A percentile compares a stretch with the other conserved stretches of the same genome.
Conservation (phyloP, 495 filamentous ascomycete genomes). For the Aspergillus indologenus region DNA sequence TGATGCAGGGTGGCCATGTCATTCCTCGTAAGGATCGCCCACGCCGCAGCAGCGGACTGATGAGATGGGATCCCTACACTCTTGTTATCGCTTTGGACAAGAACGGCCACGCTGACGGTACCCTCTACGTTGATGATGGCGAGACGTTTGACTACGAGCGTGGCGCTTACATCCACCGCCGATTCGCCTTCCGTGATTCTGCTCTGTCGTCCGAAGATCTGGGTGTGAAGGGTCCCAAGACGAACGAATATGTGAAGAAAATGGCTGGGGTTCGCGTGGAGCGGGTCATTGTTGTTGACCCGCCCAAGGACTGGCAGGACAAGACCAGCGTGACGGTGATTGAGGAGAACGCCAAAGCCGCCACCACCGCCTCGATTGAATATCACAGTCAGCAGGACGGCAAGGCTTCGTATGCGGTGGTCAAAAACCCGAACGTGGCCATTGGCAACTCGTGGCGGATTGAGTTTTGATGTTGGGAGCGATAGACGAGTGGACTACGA, state of each 20-base stretch:
- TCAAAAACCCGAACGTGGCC: conserved; percentile 71
- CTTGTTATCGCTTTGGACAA: conserved; percentile 74
- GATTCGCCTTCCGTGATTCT: conserved; percentile 60
- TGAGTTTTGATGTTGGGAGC: conserved; percentile 47
- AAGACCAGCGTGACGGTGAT: conserved; percentile 66
- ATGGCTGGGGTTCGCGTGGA: conserved; percentile 78
- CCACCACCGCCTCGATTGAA: conserved; percentile 52
- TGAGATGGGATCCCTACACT: conserved; percentile 94
- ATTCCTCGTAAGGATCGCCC: conserved; percentile 86
- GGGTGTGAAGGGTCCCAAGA: conserved; percentile 55
- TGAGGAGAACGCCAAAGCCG: conserved; percentile 62
- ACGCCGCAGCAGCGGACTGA: conserved; percentile 76
- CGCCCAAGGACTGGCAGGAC: conserved; percentile 65
- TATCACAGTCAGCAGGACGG: conserved; percentile 57
- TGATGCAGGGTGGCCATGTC: conserved; percentile 91
- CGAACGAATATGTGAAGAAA: conserved; percentile 67
- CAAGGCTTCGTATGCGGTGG: conserved; percentile 74
- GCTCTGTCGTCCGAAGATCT: conserved; percentile 50
- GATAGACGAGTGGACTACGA: conserved; percentile 13
- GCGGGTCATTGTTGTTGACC: conserved; percentile 77
- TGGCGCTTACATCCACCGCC: conserved; percentile 82
- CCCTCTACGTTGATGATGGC: conserved; percentile 89
- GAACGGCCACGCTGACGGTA: conserved; percentile 70
- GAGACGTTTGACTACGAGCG: conserved; percentile 84
- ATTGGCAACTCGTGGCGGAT: conserved; percentile 84